Conservation (phyloP, 371 early-diverging fungal genomes). For the Mortierella sp. region DNA sequence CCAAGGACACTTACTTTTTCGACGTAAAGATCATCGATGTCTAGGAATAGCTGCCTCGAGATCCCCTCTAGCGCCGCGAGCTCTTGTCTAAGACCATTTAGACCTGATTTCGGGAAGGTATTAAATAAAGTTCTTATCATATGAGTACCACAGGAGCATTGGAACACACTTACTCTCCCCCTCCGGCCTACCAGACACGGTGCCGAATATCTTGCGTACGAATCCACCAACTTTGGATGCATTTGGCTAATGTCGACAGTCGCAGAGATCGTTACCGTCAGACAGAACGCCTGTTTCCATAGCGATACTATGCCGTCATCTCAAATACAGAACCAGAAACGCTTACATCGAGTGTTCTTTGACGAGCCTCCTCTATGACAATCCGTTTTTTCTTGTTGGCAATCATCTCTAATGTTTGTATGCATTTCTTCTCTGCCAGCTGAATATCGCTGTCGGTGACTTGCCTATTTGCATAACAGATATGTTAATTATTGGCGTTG, state of each 20-base stretch:
- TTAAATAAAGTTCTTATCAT: no score
- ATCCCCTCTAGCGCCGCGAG: constrained; percentile 72
- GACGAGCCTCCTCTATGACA: constrained; percentile 54
- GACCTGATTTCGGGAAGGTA: no score
- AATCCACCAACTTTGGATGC: constrained; percentile 57
- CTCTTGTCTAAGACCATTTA: constrained; percentile 61
- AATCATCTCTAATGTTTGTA: constrained; percentile 69
- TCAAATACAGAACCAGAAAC: no score
- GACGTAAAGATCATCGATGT: constrained; percentile 70
- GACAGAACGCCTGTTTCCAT: no score
- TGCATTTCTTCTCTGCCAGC: constrained; percentile 68
- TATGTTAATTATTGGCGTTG: no score
- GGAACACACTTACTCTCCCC: constrained; percentile 49
- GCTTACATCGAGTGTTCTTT: constrained; percentile 49
- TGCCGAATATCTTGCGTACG: constrained; percentile 57
- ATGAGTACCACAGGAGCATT: no score
- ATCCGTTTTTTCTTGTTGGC: constrained; percentile 70
- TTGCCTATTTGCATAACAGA: no score
- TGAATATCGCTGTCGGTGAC: constrained; percentile 65
- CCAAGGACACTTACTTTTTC: constrained; percentile 62
- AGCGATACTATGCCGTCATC: no score
- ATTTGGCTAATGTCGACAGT: constrained; percentile 20
- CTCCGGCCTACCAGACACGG: constrained; percentile 35
- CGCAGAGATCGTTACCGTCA: background rate
- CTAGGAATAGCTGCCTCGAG: constrained; percentile 67